phyloP scores from a whole-genome alignment of 495 filamentous ascomycete species.

The Chlorociboria aeruginascens region DNA sequence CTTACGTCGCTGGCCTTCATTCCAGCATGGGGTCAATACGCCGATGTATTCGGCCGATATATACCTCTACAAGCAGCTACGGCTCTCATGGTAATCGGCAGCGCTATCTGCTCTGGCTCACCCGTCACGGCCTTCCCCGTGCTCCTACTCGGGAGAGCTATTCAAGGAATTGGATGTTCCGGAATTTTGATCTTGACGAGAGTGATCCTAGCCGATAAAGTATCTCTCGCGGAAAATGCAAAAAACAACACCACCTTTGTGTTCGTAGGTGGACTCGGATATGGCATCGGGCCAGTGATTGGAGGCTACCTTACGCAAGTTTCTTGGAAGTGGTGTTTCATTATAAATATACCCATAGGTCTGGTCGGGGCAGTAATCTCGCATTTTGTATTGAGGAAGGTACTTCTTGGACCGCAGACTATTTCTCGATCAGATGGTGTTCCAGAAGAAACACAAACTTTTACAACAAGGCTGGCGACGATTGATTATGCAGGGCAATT shows the following conservation, averaged over 20 bases:
- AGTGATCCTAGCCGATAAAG: constrained; percentile 43
- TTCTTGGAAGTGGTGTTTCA: constrained; percentile 29
- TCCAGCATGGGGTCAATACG: constrained; percentile 46
- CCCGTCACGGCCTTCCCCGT: constrained; percentile 38
- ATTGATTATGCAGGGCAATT: constrained; percentile 43
- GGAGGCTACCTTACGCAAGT: constrained; percentile 22
- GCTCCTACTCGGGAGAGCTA: constrained; percentile 42
- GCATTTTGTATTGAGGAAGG: constrained; percentile 27
- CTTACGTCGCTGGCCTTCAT: constrained; percentile 50
- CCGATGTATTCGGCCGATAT: constrained; percentile 48
- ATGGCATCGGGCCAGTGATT: constrained; percentile 41
- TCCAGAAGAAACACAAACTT: constrained; percentile 9
- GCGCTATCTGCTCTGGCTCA: constrained; percentile 37
- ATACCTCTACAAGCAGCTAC: constrained; percentile 33
- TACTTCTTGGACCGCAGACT: constrained; percentile 27
- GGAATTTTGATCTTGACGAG: constrained; percentile 42
- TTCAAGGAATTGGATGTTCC: constrained; percentile 43
- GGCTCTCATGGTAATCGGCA: constrained; percentile 37
- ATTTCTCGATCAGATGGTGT: constrained; percentile 18
- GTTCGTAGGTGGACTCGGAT: constrained; percentile 36
- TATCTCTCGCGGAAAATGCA: constrained; percentile 41
- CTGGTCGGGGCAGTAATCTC: constrained; percentile 26
- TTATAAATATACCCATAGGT: constrained; percentile 39
- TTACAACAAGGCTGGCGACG: constrained; percentile 30
- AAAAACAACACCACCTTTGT: constrained; percentile 44